These are phyloP conservation scores for Penicillium fuscoglaucum DNA, from an alignment of 2,329 filamentous ascomycete genomes.

Conservation along the genomic window DNA sequence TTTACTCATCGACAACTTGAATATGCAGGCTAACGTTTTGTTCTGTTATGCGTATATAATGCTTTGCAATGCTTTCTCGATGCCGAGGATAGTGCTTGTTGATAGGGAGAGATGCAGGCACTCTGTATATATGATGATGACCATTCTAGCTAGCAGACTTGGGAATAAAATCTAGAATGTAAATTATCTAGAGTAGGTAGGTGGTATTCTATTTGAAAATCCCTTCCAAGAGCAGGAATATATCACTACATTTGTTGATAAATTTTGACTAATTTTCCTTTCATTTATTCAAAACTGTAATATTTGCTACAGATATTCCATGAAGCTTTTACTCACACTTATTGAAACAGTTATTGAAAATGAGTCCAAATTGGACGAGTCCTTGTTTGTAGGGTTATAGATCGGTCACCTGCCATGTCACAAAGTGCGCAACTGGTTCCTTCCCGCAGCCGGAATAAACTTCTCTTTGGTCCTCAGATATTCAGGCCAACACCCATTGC, in stretches of 20 bases:
- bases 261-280: too few species aligned
- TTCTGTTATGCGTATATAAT: background rate
- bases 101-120: background rate
- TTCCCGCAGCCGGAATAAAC: conserved; percentile 33
- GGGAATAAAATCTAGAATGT: too few species aligned
- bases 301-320: background rate
- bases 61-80: background rate
- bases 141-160: too few species aligned
- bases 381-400: background rate
- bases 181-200: too few species aligned
- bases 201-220: too few species aligned
- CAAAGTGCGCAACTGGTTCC: conserved; percentile 20
- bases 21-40: background rate
- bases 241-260: too few species aligned
- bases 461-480: conserved; percentile 20
- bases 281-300: background rate
- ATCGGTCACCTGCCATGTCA: conserved; percentile 1
- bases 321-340: background rate
- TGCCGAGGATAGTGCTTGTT: background rate
- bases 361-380: background rate
- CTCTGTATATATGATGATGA: too few species aligned
- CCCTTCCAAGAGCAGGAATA: too few species aligned
- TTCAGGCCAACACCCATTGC: conserved; percentile 9
- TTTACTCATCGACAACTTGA: background rate
- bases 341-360: background rate